These are phyloP conservation scores for Aureobasidium sp. DNA, from an alignment of 2,329 filamentous ascomycete genomes.

Conservation along the genomic window DNA sequence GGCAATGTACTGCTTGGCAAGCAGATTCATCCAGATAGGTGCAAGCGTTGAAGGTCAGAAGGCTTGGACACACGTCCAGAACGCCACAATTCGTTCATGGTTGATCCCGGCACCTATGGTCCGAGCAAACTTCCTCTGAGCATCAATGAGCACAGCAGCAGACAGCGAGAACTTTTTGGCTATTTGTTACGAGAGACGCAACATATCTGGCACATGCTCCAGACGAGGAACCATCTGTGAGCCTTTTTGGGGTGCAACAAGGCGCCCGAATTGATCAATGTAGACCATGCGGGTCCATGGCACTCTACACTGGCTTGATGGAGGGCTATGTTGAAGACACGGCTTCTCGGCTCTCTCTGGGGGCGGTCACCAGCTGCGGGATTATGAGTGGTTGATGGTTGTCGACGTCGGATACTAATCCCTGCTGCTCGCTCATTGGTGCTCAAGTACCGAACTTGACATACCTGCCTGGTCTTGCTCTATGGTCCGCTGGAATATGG, in stretches of 20 bases:
- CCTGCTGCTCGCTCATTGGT: constrained; percentile 55
- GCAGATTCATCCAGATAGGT: constrained; percentile 21
- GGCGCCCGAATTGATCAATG: neutral
- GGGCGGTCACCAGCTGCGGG: neutral
- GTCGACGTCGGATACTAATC: constrained; percentile 32
- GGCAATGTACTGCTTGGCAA: constrained; percentile 16
- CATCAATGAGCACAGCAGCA: constrained; percentile 47
- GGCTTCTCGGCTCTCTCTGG: neutral
- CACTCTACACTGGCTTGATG: neutral
- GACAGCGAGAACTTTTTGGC: neutral
- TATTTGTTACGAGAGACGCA: neutral
- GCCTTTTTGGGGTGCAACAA: too few relatives aligned
- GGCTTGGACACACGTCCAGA: constrained; percentile 18
- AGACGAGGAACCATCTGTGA: neutral
- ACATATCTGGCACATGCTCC: neutral
- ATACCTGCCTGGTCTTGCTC: constrained; percentile 17
- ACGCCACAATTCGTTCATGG: neutral
- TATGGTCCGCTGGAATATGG: constrained; percentile 20
- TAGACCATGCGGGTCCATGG: neutral
- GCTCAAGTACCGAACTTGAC: constrained; percentile 20
- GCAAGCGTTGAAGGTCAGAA: constrained; percentile 25
- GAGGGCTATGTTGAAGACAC: neutral
- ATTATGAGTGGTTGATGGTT: neutral
- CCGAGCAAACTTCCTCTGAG: constrained; percentile 13
- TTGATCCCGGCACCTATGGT: neutral